These are phyloP conservation scores for Russula dissimulans DNA, from an alignment of 768 basidiomycete genomes.

Conservation along the genomic window DNA sequence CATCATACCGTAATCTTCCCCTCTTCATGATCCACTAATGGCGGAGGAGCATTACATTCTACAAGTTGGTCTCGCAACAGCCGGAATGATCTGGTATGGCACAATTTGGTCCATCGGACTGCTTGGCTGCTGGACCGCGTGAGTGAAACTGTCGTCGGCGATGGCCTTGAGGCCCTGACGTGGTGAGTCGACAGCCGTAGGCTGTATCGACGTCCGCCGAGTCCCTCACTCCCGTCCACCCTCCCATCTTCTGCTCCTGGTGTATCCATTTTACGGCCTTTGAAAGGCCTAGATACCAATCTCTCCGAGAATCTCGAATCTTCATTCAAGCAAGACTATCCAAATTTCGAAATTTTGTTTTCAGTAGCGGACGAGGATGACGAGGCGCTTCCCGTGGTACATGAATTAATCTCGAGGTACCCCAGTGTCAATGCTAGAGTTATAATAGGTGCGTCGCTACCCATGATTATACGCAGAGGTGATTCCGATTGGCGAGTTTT, in stretches of 20 bases:
- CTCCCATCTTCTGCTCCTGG: slow-evolving; percentile 52
- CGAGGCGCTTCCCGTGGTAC: slow-evolving; percentile 78
- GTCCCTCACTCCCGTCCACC: slow-evolving; percentile 45
- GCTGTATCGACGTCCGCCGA: slow-evolving; percentile 61
- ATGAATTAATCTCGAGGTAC: slow-evolving; percentile 69
- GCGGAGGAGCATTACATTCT: neutral
- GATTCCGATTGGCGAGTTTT: neutral
- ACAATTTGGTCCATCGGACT: slow-evolving; percentile 34
- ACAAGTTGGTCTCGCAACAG: slow-evolving; percentile 5
- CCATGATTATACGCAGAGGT: neutral
- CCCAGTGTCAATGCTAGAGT: slow-evolving; percentile 64
- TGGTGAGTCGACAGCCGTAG: slow-evolving; percentile 42
- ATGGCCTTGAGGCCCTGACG: neutral
- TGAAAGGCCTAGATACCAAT: slow-evolving; percentile 93
- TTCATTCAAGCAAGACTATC: slow-evolving; percentile 85
- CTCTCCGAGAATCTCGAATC: slow-evolving; percentile 95
- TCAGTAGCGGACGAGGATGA: slow-evolving; percentile 85
- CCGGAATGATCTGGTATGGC: slow-evolving; percentile 31
- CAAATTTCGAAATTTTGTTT: slow-evolving; percentile 84
- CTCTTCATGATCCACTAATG: neutral
- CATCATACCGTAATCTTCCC: too few species aligned
- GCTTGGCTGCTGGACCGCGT: slow-evolving; percentile 23
- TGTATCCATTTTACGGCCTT: slow-evolving; percentile 87
- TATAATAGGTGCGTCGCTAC: slow-evolving; percentile 53
- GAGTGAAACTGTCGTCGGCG: slow-evolving; percentile 8